Evolutionary conservation across 163 green algal genomes (phyloP).

Genomic region (Chloroidium sp.): DNA sequence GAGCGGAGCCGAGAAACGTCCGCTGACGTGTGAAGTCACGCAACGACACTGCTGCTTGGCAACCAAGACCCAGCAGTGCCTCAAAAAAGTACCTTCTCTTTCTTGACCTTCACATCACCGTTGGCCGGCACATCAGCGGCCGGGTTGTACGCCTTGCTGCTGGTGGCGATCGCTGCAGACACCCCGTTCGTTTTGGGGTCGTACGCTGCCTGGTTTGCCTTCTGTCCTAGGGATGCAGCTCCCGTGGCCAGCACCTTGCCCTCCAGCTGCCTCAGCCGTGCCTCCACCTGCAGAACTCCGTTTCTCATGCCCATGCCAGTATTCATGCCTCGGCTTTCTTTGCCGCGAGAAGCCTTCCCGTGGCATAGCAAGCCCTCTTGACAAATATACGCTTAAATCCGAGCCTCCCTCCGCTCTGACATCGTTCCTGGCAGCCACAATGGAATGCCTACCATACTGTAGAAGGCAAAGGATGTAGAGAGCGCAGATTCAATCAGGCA

Average conservation of each 20-base stretch:
- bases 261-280: conserved; percentile 89
- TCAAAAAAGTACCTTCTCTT: too few species aligned
- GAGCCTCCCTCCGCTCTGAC: neutral
- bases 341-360: neutral
- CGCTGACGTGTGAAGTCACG: too few species aligned
- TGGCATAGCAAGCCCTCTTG: neutral
- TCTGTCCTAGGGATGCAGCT: conserved; percentile 5
- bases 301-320: neutral
- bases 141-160: conserved; percentile 78
- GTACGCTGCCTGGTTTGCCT: conserved; percentile 66
- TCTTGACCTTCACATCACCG: neutral
- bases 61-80: too few species aligned
- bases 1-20: too few species aligned
- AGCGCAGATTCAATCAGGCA: neutral
- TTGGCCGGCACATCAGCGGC: conserved; percentile 67
- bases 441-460: neutral
- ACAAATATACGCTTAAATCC: neutral
- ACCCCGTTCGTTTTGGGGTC: conserved; percentile 47
- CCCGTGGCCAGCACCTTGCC: conserved; percentile 57
- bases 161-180: conserved; percentile 32
- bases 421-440: neutral
- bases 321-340: neutral
- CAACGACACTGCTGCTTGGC: too few species aligned
- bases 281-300: conserved; percentile 66
- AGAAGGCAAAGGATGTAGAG: neutral